These are phyloP conservation scores for Penicillium crustosum DNA, from an alignment of 2,329 filamentous ascomycete genomes.

Conservation along the genomic window DNA sequence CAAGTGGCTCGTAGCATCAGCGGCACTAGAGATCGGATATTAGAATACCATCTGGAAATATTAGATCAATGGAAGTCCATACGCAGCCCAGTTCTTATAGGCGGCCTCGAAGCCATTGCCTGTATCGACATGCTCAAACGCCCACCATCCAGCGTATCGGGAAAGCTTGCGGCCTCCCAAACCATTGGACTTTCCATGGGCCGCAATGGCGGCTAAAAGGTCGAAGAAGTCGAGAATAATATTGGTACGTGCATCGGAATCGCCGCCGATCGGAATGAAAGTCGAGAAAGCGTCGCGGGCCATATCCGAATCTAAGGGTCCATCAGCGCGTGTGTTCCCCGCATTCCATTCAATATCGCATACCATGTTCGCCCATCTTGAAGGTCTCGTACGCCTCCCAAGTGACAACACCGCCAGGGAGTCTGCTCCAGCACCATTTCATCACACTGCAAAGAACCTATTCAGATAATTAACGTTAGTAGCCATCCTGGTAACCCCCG, in stretches of 20 bases:
- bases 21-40: constrained; percentile 62
- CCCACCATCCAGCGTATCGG: constrained; percentile 96
- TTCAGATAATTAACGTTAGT: background rate
- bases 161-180: constrained; percentile 92
- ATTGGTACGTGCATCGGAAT: constrained; percentile 76
- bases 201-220: constrained; percentile 82
- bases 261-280: constrained; percentile 91
- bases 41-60: constrained; percentile 23
- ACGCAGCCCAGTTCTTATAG: constrained; percentile 85
- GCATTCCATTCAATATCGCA: background rate
- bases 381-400: constrained; percentile 98
- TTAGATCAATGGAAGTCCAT: constrained; percentile 32
- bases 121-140: constrained; percentile 85
- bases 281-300: constrained; percentile 92
- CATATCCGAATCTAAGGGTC: constrained; percentile 74
- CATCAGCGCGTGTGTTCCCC: constrained; percentile 23
- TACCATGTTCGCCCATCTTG: constrained; percentile 89
- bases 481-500: background rate
- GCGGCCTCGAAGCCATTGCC: constrained; percentile 92
- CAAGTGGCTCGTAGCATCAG: constrained; percentile 91
- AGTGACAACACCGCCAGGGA: constrained; percentile 86
- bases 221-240: constrained; percentile 98
- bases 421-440: constrained; percentile 98
- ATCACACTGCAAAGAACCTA: constrained; percentile 89
- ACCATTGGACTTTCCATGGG: constrained; percentile 89